phyloP scores from a whole-genome alignment of 2,329 filamentous ascomycete species.

The Juglanconis sp. region DNA sequence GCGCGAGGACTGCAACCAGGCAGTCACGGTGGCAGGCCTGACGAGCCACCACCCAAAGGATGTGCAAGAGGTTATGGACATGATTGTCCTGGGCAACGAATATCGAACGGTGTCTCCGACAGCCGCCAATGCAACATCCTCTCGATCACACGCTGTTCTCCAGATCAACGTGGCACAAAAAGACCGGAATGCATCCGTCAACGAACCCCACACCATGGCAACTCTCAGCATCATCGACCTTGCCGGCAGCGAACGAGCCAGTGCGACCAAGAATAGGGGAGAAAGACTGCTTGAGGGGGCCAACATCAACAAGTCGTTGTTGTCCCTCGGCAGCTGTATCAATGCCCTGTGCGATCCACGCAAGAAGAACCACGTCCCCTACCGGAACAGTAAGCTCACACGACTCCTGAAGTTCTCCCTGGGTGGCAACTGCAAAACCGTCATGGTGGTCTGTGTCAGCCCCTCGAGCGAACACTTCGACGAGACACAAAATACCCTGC shows the following conservation, averaged over 20 bases:
- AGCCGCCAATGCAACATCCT: conserved; percentile 95
- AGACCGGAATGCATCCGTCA: conserved; percentile 85
- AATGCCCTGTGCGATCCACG: conserved; percentile 93
- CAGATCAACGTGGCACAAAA: conserved; percentile 96
- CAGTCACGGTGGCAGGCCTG: conserved; percentile 85
- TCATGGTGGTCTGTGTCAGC: conserved; percentile 99
- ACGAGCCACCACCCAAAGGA: conserved; percentile 88
- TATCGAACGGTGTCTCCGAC: conserved; percentile 95
- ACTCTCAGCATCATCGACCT: conserved; percentile 98
- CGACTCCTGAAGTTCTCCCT: conserved; percentile 94
- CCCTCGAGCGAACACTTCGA: conserved; percentile 96
- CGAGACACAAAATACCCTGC: conserved; percentile 95
- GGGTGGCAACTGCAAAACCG: conserved; percentile 96
- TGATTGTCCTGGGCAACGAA: conserved; percentile 94
- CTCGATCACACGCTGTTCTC: conserved; percentile 91
- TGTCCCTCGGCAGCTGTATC: conserved; percentile 94
- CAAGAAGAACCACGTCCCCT: conserved; percentile 91
- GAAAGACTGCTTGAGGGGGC: conserved; percentile 89
- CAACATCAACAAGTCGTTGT: conserved; percentile 98
- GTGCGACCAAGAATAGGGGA: conserved; percentile 93
- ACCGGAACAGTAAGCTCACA: conserved; percentile 96
- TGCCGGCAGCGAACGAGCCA: conserved; percentile 91
- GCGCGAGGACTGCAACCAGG: conserved; percentile 89
- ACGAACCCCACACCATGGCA: conserved; percentile 96
- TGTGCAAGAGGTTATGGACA: conserved; percentile 97